These are phyloP conservation scores for Blastocystis sp. DNA, from an alignment of 352 stramenopile genomes.

Conservation along the genomic window DNA sequence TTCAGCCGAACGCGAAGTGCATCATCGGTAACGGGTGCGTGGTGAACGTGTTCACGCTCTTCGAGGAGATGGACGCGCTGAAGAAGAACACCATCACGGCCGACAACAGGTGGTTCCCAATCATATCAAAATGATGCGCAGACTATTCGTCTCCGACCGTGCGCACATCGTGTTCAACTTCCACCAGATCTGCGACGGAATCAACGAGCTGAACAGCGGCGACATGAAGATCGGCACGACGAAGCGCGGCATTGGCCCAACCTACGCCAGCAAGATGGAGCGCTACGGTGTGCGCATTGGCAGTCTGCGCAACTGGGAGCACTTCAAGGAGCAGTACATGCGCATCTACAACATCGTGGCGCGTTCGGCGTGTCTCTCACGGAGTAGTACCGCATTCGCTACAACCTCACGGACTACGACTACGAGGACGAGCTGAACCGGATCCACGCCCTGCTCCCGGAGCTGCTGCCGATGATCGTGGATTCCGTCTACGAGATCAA, in stretches of 20 bases:
- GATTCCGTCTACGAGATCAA: slow-evolving; percentile 95
- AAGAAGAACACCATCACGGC: slow-evolving; percentile 38
- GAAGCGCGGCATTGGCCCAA: slow-evolving; percentile 95
- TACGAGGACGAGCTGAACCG: slow-evolving; percentile 81
- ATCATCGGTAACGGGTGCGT: slow-evolving; percentile 98
- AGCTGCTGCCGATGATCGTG: slow-evolving; percentile 82
- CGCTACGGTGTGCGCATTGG: slow-evolving; percentile 93
- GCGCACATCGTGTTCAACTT: slow-evolving; percentile 98
- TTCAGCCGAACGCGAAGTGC: slow-evolving; percentile 89
- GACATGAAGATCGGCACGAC: slow-evolving; percentile 79
- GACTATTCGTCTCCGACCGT: slow-evolving; percentile 92
- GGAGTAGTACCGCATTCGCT: slow-evolving; percentile 72
- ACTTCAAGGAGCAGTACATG: slow-evolving; percentile 75
- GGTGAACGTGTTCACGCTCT: slow-evolving; percentile 90
- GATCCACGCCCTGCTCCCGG: slow-evolving; percentile 75
- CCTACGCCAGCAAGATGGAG: slow-evolving; percentile 96
- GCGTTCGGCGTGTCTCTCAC: background rate
- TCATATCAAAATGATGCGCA: slow-evolving; percentile 84
- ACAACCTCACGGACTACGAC: slow-evolving; percentile 77
- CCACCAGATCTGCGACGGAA: slow-evolving; percentile 88
- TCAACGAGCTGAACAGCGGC: slow-evolving; percentile 73
- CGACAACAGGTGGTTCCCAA: slow-evolving; percentile 77
- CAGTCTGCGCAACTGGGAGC: slow-evolving; percentile 82
- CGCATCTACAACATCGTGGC: slow-evolving; percentile 69
- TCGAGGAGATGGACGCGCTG: slow-evolving; percentile 85